A percentile compares a stretch with the other conserved stretches of the same genome.
Conservation (phyloP, 2,329 filamentous ascomycete genomes). For the Herpotrichia juniperi region DNA sequence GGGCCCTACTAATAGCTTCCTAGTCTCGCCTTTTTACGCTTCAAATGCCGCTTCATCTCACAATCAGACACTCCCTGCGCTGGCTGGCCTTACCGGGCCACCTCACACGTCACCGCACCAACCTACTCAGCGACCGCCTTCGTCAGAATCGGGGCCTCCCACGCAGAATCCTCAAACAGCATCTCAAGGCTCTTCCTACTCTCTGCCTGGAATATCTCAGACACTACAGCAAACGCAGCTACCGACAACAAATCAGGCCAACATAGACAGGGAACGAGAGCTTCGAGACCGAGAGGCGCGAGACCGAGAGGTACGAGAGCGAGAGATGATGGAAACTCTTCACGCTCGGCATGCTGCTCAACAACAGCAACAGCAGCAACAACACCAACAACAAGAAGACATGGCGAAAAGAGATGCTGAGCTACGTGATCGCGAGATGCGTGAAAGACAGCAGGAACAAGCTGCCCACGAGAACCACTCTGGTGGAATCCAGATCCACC, state of each 20-base stretch:
- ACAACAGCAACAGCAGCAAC: no score
- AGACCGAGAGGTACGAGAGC: constrained; percentile 50
- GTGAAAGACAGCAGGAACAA: constrained; percentile 70
- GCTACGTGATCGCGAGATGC: constrained; percentile 64
- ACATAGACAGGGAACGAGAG: constrained; percentile 53
- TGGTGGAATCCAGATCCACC: constrained; percentile 88
- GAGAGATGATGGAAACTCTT: constrained; percentile 61
- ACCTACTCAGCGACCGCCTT: constrained; percentile 40
- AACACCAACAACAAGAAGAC: constrained; percentile 60
- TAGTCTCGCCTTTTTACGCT: constrained; percentile 48
- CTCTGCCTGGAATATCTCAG: constrained; percentile 53
- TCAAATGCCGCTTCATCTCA: constrained; percentile 42
- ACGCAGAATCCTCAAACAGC: constrained; percentile 39
- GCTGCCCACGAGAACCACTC: constrained; percentile 84
- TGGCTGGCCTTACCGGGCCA: constrained; percentile 52
- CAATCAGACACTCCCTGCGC: constrained; percentile 52
- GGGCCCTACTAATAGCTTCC: constrained; percentile 20
- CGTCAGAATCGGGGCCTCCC: constrained; percentile 42
- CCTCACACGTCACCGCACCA: constrained; percentile 50
- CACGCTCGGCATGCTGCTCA: constrained; percentile 42
- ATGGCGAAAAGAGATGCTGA: constrained; percentile 51
- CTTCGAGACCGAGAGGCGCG: constrained; percentile 51
- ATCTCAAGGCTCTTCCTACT: constrained; percentile 48
- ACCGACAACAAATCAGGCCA: constrained; percentile 40
- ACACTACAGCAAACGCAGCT: constrained; percentile 48